These are phyloP conservation scores for Beauveria australis DNA, from an alignment of 2,329 filamentous ascomycete species.

Conservation along the genomic window DNA sequence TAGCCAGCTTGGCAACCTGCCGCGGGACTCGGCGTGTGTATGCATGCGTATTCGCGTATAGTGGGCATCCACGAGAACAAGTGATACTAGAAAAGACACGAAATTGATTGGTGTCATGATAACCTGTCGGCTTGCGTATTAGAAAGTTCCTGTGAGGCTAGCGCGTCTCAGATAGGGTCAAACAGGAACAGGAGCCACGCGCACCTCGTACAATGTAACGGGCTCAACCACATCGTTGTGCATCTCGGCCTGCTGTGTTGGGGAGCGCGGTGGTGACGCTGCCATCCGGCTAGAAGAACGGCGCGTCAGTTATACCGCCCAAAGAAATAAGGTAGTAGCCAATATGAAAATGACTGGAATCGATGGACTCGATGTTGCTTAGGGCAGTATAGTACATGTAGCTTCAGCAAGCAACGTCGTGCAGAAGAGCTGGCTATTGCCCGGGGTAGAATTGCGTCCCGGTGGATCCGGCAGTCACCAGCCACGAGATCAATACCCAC, in stretches of 20 bases:
- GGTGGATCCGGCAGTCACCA: no score
- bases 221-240: neutral
- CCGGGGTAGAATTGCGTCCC: no score
- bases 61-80: slow-evolving; percentile 52
- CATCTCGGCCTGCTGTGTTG: neutral
- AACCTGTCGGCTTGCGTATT: slow-evolving; percentile 22
- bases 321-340: no score
- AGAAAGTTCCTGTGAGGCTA: neutral
- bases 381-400: no score
- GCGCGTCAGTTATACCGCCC: no score
- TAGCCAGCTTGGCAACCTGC: slow-evolving; percentile 31
- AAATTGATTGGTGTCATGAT: slow-evolving; percentile 57
- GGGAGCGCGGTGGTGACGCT: neutral
- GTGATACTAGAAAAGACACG: slow-evolving; percentile 56
- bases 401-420: no score
- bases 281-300: no score
- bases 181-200: neutral
- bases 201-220: slow-evolving; percentile 1
- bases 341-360: no score
- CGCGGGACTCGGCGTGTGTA: slow-evolving; percentile 22
- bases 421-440: no score
- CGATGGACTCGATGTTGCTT: no score
- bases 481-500: no score
- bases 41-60: slow-evolving; percentile 43
- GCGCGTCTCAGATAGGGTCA: neutral